Conservation (phyloP, 495 filamentous ascomycete genomes). For the Tetracladium setigerum region DNA sequence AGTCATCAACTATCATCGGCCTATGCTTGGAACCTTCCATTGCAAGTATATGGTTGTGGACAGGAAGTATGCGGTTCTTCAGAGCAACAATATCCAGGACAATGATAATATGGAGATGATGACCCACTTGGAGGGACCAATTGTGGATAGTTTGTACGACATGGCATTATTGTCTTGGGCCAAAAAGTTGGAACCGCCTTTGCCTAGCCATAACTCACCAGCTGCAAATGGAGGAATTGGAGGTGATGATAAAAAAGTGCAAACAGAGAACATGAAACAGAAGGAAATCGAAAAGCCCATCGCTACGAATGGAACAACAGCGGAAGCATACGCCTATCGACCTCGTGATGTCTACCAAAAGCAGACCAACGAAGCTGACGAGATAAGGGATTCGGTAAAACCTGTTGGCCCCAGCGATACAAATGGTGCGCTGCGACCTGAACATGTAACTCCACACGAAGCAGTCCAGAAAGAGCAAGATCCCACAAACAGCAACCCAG, state of each 20-base stretch:
- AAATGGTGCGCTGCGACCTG: no score
- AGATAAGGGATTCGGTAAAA: no score
- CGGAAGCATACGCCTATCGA: no score
- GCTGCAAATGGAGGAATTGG: conserved; percentile 29
- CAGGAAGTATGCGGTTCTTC: conserved; percentile 54
- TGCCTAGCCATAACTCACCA: conserved; percentile 47
- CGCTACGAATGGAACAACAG: no score
- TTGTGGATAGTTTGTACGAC: conserved; percentile 70
- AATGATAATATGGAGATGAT: conserved; percentile 79
- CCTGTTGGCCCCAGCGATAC: no score
- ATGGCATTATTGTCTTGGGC: conserved; percentile 65
- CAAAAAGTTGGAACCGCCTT: conserved; percentile 50
- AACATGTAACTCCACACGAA: no score
- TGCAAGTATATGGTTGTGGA: conserved; percentile 73
- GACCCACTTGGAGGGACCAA: conserved; percentile 66
- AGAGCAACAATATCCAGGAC: conserved; percentile 74
- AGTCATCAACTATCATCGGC: conserved; percentile 69
- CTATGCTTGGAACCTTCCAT: conserved; percentile 68
- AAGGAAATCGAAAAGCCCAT: no score
- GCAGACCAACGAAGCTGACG: no score
- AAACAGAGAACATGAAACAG: no score
- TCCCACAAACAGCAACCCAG: neutral
- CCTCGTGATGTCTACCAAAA: no score
- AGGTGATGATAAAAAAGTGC: neutral
- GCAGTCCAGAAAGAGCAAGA: neutral